Evolutionary conservation across 1,139 yeast species (phyloP).

Genomic region (Hyphopichia wangnamkhiaoensis): DNA sequence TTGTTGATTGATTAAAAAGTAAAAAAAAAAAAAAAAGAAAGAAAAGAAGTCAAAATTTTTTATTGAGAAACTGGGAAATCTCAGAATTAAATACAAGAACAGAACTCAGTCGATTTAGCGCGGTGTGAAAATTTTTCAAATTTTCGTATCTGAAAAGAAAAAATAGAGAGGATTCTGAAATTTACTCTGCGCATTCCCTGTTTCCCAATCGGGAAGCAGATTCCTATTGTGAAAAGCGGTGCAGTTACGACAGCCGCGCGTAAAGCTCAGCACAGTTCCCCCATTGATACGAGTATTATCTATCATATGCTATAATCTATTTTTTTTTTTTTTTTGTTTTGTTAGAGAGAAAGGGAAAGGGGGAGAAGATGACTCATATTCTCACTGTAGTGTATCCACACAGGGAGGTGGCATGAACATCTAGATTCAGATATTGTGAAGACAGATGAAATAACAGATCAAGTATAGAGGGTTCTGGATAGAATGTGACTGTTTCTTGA

Average conservation of each 20-base stretch:
- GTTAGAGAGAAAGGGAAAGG: too few species aligned
- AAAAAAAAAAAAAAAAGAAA: constrained; percentile 10
- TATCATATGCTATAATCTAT: too few species aligned
- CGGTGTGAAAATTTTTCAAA: constrained; percentile 2
- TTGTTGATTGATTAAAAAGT: constrained; percentile 15
- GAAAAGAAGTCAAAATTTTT: constrained; percentile 5
- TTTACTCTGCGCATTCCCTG: neutral
- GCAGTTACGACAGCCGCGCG: neutral
- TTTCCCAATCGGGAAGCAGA: neutral
- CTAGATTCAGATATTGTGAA: too few species aligned
- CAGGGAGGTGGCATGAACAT: too few species aligned
- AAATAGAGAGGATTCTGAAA: neutral
- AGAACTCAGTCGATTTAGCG: constrained; percentile 6
- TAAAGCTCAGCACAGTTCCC: neutral
- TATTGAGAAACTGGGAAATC: constrained; percentile 2
- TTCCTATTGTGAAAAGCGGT: neutral
- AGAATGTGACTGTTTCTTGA: too few species aligned
- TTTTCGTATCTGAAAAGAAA: neutral
- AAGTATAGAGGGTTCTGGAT: too few species aligned
- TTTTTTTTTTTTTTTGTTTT: too few species aligned
- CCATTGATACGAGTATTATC: too few species aligned
- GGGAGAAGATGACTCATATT: too few species aligned
- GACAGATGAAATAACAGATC: too few species aligned
- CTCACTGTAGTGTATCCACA: too few species aligned
- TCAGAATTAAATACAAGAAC: constrained; percentile 5